phyloP scores from a whole-genome alignment of 2,329 filamentous ascomycete species.

The Aureobasidium sp. region DNA sequence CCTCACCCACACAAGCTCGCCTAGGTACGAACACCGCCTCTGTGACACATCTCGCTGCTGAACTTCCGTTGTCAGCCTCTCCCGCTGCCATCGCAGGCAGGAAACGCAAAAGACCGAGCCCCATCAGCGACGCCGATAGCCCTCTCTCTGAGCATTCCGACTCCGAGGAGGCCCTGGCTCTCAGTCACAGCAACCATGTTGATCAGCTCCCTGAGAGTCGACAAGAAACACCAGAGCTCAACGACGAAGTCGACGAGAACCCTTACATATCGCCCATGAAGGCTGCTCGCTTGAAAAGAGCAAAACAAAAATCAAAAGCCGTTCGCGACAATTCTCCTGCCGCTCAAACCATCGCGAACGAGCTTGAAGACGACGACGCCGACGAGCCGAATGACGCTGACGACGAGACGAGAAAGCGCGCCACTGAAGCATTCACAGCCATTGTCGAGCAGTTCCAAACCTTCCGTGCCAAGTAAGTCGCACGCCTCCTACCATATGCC shows the following conservation, averaged over 20 bases:
- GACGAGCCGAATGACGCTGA: conserved; percentile 26
- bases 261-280: conserved; percentile 15
- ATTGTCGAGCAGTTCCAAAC: conserved; percentile 86
- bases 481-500: not conserved
- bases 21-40: not conserved
- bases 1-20: conserved; percentile 3
- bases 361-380: conserved; percentile 33
- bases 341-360: conserved; percentile 33
- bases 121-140: conserved; percentile 27
- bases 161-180: conserved; percentile 24
- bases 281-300: conserved; percentile 12
- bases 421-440: conserved; percentile 45
- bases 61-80: not conserved
- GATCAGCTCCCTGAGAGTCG: conserved; percentile 2
- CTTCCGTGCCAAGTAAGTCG: conserved; percentile 51
- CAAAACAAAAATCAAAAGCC: conserved; percentile 12
- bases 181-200: conserved; percentile 25
- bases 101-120: conserved; percentile 42
- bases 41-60: not conserved
- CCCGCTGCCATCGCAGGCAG: conserved; percentile 22
- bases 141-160: conserved; percentile 32
- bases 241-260: conserved; percentile 22
- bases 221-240: conserved; percentile 13
- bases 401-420: conserved; percentile 20
- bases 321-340: conserved; percentile 17